Conservation (phyloP, 2,329 filamentous ascomycete species). For the Stromatinia cepivora region DNA sequence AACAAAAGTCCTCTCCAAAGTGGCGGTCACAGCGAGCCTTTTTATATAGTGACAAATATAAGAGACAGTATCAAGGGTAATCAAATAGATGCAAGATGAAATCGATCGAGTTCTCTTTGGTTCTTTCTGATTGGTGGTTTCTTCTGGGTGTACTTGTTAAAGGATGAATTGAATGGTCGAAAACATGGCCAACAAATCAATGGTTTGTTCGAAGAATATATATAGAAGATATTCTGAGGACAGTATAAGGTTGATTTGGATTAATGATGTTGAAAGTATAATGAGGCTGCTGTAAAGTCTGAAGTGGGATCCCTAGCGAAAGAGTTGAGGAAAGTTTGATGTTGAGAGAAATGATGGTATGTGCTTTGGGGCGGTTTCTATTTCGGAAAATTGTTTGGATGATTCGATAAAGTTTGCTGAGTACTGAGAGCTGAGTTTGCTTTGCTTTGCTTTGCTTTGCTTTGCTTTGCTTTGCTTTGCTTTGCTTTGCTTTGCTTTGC, state of each 20-base stretch:
- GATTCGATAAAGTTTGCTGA: slow-evolving; percentile 7
- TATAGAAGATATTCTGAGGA: not conserved
- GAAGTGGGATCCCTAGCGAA: slow-evolving; percentile 9
- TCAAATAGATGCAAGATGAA: not conserved
- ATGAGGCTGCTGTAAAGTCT: slow-evolving; percentile 13
- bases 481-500: not conserved
- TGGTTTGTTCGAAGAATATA: slow-evolving; percentile 6
- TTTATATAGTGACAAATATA: slow-evolving; percentile 15
- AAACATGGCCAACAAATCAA: slow-evolving; percentile 5
- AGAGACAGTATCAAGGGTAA: slow-evolving; percentile 5
- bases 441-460: slow-evolving; percentile 2
- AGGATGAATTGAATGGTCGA: slow-evolving; percentile 5
- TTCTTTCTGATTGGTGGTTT: not conserved
- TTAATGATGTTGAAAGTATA: not conserved
- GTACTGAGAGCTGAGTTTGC: not conserved
- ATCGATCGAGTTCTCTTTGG: slow-evolving; percentile 1
- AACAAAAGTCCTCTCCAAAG: slow-evolving; percentile 10
- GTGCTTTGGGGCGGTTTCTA: slow-evolving; percentile 5
- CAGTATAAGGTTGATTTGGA: not conserved
- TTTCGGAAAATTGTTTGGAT: not conserved
- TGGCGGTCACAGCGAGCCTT: slow-evolving; percentile 2
- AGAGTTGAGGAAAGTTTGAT: slow-evolving; percentile 4
- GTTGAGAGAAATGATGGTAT: not conserved
- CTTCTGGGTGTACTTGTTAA: not conserved
- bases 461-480: not conserved